A percentile compares a stretch with the other conserved stretches of the same genome.
phyloP scores from a whole-genome alignment of 768 basidiomycete species.

The Cyclocybe aegerita region DNA sequence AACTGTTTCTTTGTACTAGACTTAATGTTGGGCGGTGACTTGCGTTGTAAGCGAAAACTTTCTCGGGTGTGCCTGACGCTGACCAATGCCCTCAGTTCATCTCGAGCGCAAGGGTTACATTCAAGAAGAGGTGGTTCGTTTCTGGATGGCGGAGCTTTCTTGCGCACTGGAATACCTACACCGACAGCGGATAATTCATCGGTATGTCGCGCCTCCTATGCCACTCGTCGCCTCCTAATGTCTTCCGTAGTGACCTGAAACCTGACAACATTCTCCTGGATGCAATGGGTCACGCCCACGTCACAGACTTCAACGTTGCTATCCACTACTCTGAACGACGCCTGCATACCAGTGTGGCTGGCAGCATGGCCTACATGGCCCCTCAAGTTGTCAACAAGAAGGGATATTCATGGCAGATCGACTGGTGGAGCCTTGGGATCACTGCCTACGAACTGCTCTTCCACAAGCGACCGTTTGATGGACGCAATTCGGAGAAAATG shows the following conservation, averaged over 20 bases:
- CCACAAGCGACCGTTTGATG: slow-evolving; percentile 83
- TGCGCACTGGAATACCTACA: slow-evolving; percentile 89
- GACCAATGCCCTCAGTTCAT: slow-evolving; percentile 58
- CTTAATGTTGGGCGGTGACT: slow-evolving; percentile 93
- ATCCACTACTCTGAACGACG: slow-evolving; percentile 94
- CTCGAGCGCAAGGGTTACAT: slow-evolving; percentile 70
- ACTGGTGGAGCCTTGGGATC: slow-evolving; percentile 96
- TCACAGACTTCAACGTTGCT: slow-evolving; percentile 99
- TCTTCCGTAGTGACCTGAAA: slow-evolving; percentile 76
- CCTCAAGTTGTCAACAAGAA: slow-evolving; percentile 91
- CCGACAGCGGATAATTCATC: slow-evolving; percentile 88
- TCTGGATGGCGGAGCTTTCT: slow-evolving; percentile 89
- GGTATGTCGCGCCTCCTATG: slow-evolving; percentile 50
- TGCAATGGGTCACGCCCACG: slow-evolving; percentile 89
- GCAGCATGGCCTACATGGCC: slow-evolving; percentile 99
- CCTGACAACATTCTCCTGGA: slow-evolving; percentile 97
- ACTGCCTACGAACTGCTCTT: slow-evolving; percentile 90
- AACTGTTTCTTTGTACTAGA: slow-evolving; percentile 98
- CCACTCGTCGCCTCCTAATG: slow-evolving; percentile 11
- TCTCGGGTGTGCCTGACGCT: slow-evolving; percentile 2
- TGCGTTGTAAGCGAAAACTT: slow-evolving; percentile 68
- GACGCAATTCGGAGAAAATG: slow-evolving; percentile 86
- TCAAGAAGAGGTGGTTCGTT: slow-evolving; percentile 70
- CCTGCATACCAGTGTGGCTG: slow-evolving; percentile 89
- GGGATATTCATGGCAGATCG: slow-evolving; percentile 91